A percentile compares a stretch with the other conserved stretches of the same genome.
phyloP scores from a whole-genome alignment of 352 stramenopile genomes.

The Phytophthora pseudosyringae region DNA sequence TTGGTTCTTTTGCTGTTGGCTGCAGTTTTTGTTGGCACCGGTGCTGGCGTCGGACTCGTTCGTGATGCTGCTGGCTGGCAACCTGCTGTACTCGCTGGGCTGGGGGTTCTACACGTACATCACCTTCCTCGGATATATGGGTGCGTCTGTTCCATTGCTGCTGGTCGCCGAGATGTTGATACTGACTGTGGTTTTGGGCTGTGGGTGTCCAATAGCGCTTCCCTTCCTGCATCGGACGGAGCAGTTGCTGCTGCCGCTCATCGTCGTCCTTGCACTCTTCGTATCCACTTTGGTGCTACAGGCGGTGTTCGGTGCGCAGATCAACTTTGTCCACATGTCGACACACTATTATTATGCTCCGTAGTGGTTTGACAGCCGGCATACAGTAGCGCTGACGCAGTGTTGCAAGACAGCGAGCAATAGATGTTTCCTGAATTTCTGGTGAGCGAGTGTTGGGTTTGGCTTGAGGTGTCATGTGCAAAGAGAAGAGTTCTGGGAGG shows the following conservation, averaged over 20 bases:
- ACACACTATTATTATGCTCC: conserved; percentile 85
- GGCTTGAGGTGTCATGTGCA: too few relatives aligned
- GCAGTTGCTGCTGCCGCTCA: conserved; percentile 87
- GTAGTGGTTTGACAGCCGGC: conserved; percentile 21
- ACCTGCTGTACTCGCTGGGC: conserved; percentile 93
- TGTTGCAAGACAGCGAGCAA: conserved; percentile 15
- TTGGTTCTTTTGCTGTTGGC: not conserved
- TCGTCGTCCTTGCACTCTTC: conserved; percentile 78
- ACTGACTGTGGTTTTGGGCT: conserved; percentile 5
- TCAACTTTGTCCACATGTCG: conserved; percentile 81
- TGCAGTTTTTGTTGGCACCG: conserved; percentile 96
- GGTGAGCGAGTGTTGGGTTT: too few relatives aligned
- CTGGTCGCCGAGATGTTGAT: not conserved
- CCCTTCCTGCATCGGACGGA: conserved; percentile 92
- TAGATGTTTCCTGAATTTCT: conserved; percentile 31
- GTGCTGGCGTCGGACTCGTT: conserved; percentile 92
- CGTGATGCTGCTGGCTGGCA: conserved; percentile 90
- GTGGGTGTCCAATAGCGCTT: conserved; percentile 52
- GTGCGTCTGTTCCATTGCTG: conserved; percentile 41
- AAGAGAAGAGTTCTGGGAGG: too few relatives aligned
- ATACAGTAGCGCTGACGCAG: not conserved
- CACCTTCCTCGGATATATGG: conserved; percentile 97
- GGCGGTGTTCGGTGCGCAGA: conserved; percentile 63
- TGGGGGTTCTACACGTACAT: conserved; percentile 98
- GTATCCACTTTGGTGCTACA: conserved; percentile 85